A percentile compares a stretch with the other conserved stretches of the same genome.
Evolutionary conservation across 495 filamentous ascomycete species (phyloP).

Genomic region (Neurospora sp.): DNA sequence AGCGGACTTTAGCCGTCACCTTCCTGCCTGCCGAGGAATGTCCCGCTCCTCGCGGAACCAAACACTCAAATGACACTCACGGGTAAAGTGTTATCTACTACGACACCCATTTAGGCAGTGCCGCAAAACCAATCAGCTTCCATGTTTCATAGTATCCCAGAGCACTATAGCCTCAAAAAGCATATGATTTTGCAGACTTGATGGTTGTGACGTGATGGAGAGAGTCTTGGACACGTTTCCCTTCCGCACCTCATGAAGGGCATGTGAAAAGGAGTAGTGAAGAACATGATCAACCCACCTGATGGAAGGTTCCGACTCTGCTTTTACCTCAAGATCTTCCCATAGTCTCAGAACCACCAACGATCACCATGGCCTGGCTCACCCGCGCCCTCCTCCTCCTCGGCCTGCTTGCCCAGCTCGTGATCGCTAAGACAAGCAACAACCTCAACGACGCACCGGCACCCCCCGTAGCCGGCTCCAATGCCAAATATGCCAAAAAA

Average conservation of each 20-base stretch:
- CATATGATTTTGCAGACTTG: background rate
- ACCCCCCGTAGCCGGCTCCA: too few relatives aligned
- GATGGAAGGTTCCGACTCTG: too few relatives aligned
- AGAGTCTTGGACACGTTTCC: background rate
- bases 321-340: too few relatives aligned
- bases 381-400: constrained; percentile 10
- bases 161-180: background rate
- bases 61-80: background rate
- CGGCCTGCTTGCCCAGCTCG: background rate
- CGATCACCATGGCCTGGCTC: constrained; percentile 14
- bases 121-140: background rate
- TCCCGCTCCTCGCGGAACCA: background rate
- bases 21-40: too few relatives aligned
- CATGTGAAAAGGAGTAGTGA: background rate
- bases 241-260: background rate
- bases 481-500: too few relatives aligned
- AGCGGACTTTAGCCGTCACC: too few relatives aligned
- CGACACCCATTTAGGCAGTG: background rate
- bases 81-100: background rate
- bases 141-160: background rate
- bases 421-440: constrained; percentile 3
- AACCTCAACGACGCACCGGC: background rate
- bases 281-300: background rate
- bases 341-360: too few relatives aligned
- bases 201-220: background rate